Conservation (phyloP, 2,329 filamentous ascomycete species). For the Monilinia fructigena region DNA sequence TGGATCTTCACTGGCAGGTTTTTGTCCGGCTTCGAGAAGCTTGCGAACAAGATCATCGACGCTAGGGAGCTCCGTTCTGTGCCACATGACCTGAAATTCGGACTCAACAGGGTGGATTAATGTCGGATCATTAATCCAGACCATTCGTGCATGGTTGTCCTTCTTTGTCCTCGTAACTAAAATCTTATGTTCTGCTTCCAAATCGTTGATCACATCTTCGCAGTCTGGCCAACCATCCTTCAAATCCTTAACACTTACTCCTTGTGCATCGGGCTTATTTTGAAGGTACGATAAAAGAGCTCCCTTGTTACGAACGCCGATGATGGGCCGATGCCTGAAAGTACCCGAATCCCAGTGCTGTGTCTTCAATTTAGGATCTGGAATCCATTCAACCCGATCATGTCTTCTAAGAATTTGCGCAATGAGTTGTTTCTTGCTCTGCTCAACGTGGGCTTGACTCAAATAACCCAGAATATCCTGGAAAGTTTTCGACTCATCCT, state of each 20-base stretch:
- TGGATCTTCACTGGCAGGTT: slow-evolving; percentile 43
- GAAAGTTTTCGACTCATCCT: slow-evolving; percentile 66
- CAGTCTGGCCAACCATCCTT: slow-evolving; percentile 95
- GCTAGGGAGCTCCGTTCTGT: slow-evolving; percentile 67
- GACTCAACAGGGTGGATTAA: slow-evolving; percentile 73
- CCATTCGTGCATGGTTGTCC: slow-evolving; percentile 78
- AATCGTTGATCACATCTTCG: slow-evolving; percentile 70
- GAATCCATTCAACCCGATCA: slow-evolving; percentile 56
- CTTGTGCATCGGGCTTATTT: slow-evolving; percentile 74
- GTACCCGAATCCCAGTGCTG: slow-evolving; percentile 67
- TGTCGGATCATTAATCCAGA: slow-evolving; percentile 85
- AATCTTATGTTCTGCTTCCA: slow-evolving; percentile 77
- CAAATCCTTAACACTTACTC: slow-evolving; percentile 81
- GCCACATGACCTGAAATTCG: slow-evolving; percentile 83
- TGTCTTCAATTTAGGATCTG: slow-evolving; percentile 58
- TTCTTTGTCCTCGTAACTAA: slow-evolving; percentile 90
- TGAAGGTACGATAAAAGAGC: slow-evolving; percentile 81
- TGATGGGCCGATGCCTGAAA: slow-evolving; percentile 82
- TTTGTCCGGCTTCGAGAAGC: slow-evolving; percentile 42
- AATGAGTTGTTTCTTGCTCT: slow-evolving; percentile 63
- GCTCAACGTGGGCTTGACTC: slow-evolving; percentile 62
- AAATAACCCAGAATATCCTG: slow-evolving; percentile 78
- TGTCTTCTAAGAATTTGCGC: slow-evolving; percentile 66
- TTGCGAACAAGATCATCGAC: slow-evolving; percentile 44
- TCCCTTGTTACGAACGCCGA: slow-evolving; percentile 75